Conservation (phyloP, 2,329 filamentous ascomycete genomes). For the Fusarium kyushuense region DNA sequence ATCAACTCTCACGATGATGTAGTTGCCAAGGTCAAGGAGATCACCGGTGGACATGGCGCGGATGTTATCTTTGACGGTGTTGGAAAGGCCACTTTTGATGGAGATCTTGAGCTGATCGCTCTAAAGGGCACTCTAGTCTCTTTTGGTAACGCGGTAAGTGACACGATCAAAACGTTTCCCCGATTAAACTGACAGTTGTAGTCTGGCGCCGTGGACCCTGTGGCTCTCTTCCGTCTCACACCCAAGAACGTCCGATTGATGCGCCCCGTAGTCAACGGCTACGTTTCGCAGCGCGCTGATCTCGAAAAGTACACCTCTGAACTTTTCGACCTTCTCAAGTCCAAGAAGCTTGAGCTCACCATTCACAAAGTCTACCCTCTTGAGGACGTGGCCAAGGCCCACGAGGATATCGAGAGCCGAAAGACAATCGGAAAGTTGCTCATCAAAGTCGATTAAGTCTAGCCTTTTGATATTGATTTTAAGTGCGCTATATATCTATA, state of each 20-base stretch:
- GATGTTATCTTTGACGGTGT: constrained; percentile 88
- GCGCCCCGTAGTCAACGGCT: constrained; percentile 79
- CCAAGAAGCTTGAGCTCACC: constrained; percentile 76
- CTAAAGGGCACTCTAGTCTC: constrained; percentile 81
- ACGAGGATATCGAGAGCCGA: constrained; percentile 81
- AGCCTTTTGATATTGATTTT: constrained; percentile 32
- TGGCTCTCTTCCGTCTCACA: constrained; percentile 67
- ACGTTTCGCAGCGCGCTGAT: constrained; percentile 77
- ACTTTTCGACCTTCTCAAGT: constrained; percentile 77
- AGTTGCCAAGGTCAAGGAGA: constrained; percentile 70
- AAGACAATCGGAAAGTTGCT: constrained; percentile 88
- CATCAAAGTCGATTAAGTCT: constrained; percentile 68
- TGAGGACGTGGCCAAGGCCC: constrained; percentile 77
- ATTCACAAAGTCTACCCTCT: constrained; percentile 84
- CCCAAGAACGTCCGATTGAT: constrained; percentile 83
- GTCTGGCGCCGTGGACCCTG: constrained; percentile 79
- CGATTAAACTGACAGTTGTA: constrained; percentile 42
- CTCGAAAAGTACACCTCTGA: constrained; percentile 76
- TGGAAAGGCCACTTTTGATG: constrained; percentile 86
- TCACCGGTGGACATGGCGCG: constrained; percentile 79
- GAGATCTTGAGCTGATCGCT: constrained; percentile 78
- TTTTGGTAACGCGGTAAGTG: constrained; percentile 81
- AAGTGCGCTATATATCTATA: constrained; percentile 39
- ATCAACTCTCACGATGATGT: constrained; percentile 76
- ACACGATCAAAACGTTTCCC: not conserved